Evolutionary conservation across 2,329 filamentous ascomycete genomes (phyloP).

Genomic region (Microcera coccophila): DNA sequence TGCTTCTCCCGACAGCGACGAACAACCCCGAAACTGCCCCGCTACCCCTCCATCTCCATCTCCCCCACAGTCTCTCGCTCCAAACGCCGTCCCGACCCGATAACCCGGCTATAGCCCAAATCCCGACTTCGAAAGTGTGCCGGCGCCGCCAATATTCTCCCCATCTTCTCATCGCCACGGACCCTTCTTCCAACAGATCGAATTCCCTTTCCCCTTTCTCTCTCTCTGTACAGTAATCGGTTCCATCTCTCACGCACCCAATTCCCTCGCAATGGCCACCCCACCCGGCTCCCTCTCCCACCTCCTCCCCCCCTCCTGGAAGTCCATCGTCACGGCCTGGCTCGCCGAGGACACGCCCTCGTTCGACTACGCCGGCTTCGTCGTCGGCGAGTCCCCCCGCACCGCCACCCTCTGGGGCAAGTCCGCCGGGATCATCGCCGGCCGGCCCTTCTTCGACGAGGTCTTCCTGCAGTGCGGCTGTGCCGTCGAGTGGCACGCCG

Average conservation of each 20-base stretch:
- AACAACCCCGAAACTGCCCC: neutral
- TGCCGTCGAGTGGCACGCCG: conserved; percentile 81
- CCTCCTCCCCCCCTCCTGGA: conserved; percentile 82
- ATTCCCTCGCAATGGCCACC: neutral
- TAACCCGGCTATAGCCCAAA: neutral
- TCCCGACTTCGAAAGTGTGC: neutral
- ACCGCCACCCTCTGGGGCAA: conserved; percentile 67
- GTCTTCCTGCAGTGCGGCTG: conserved; percentile 88
- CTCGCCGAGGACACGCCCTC: conserved; percentile 94
- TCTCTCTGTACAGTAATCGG: no score
- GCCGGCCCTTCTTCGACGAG: conserved; percentile 92
- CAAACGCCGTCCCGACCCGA: neutral
- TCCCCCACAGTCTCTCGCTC: no score
- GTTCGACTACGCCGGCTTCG: conserved; percentile 95
- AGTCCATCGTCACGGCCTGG: conserved; percentile 75
- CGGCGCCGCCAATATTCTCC: neutral
- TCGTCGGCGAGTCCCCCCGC: conserved; percentile 70
- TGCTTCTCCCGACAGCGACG: no score
- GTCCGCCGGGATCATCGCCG: conserved; percentile 77
- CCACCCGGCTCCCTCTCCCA: conserved; percentile 51
- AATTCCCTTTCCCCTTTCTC: neutral
- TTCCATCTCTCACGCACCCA: no score
- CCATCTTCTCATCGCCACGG: neutral
- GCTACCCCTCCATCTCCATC: neutral
- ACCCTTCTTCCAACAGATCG: neutral